These are phyloP conservation scores for Symbiodinium pilosum DNA, from an alignment of 73 alveolate species.

Conservation along the genomic window DNA sequence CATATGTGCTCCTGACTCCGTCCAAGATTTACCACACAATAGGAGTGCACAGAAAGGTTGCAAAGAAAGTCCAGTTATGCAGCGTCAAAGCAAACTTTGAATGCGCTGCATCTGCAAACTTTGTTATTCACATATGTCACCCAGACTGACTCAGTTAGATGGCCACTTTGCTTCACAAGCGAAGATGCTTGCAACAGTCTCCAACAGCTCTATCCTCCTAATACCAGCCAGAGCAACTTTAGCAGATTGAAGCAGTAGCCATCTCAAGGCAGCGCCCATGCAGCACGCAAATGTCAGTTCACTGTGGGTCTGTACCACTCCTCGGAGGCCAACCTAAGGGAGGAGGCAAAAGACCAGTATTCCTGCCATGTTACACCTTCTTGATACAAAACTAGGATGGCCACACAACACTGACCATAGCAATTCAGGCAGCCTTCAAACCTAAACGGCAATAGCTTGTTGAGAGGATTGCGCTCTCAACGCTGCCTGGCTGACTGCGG, in stretches of 20 bases:
- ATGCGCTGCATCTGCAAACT: not conserved
- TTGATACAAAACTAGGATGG: not conserved
- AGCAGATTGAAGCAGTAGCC: no score
- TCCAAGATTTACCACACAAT: no score
- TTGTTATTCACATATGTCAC: not conserved
- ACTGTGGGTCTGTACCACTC: no score
- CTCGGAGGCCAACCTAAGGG: no score
- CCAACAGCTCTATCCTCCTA: no score
- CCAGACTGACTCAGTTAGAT: no score
- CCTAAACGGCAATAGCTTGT: not conserved
- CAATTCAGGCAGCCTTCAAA: not conserved
- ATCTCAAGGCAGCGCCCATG: no score
- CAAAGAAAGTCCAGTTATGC: not conserved
- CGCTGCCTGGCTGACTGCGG: not conserved
- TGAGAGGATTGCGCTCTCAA: not conserved
- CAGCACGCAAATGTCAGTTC: no score
- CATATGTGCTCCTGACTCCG: not conserved
- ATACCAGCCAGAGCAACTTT: no score
- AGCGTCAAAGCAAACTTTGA: not conserved
- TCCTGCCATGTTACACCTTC: not conserved
- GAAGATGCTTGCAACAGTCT: no score
- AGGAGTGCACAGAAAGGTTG: not conserved
- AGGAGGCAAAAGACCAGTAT: not conserved
- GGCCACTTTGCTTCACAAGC: conserved; percentile 9
- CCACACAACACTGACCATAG: not conserved